Conservation (phyloP, 2,329 filamentous ascomycete species). For the Pseudogymnoascus sp. region DNA sequence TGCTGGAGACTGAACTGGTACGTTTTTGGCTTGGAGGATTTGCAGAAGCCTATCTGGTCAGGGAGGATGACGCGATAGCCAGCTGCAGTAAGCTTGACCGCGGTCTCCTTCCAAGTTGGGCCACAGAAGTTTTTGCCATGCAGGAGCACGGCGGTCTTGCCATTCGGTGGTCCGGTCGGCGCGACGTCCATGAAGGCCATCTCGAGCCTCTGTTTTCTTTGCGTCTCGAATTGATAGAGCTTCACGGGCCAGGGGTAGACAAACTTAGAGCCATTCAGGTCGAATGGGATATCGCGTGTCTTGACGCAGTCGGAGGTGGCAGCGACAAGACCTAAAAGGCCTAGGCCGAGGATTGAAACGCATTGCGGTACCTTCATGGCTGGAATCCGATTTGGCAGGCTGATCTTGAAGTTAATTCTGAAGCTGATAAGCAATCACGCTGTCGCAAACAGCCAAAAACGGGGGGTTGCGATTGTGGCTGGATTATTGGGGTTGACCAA, state of each 20-base stretch:
- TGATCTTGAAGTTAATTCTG: not conserved
- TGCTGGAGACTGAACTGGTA: slow-evolving; percentile 47
- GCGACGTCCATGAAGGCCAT: slow-evolving; percentile 49
- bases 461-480: not conserved
- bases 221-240: slow-evolving; percentile 39
- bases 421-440: not conserved
- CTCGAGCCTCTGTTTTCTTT: slow-evolving; percentile 35
- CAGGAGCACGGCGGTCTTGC: slow-evolving; percentile 31
- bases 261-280: not conserved
- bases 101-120: slow-evolving; percentile 42
- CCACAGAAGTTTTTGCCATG: slow-evolving; percentile 51
- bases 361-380: not conserved
- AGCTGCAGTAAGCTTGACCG: slow-evolving; percentile 30
- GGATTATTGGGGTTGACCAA: not conserved
- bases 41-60: slow-evolving; percentile 50
- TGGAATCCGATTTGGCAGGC: not conserved
- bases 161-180: slow-evolving; percentile 28
- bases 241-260: slow-evolving; percentile 43
- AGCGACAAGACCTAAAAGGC: not conserved
- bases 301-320: not conserved
- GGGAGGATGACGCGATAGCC: slow-evolving; percentile 46
- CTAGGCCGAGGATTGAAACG: not conserved
- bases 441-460: too few species aligned
- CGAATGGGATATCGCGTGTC: not conserved
- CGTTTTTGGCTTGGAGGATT: slow-evolving; percentile 40